These are phyloP conservation scores for Ligustrum vulgare DNA, from an alignment of 257 asterid genomes.

Conservation along the genomic window DNA sequence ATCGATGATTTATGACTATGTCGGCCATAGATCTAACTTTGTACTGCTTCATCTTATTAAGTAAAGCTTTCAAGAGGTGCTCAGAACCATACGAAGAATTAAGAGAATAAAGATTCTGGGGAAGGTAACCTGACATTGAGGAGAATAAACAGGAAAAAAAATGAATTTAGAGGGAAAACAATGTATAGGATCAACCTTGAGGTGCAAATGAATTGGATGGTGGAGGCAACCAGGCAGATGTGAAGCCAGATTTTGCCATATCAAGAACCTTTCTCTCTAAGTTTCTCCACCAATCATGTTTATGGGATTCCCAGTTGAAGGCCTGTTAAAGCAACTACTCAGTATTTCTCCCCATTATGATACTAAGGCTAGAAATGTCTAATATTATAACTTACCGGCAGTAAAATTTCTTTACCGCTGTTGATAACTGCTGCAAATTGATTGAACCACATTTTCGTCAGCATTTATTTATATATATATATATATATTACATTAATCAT, in stretches of 20 bases:
- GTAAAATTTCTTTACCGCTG: constrained; percentile 68
- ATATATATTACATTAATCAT: too few relatives aligned
- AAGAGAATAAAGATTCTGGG: constrained; percentile 84
- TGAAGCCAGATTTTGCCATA: constrained; percentile 87
- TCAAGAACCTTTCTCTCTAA: constrained; percentile 78
- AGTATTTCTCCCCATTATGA: not conserved
- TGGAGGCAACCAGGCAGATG: constrained; percentile 99
- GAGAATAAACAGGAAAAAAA: constrained; percentile 17
- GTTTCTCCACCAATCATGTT: constrained; percentile 88
- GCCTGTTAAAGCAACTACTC: constrained; percentile 56
- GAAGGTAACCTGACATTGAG: constrained; percentile 71
- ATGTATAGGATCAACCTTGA: constrained; percentile 51
- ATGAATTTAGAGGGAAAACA: constrained; percentile 17
- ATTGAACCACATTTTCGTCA: constrained; percentile 19
- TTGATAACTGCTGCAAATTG: constrained; percentile 60
- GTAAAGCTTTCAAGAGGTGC: constrained; percentile 64
- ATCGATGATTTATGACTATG: constrained; percentile 92
- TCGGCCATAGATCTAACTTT: constrained; percentile 96
- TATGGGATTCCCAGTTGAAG: constrained; percentile 94
- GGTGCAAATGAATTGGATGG: constrained; percentile 71
- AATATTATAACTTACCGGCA: constrained; percentile 59
- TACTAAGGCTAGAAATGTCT: not conserved
- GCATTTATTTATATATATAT: too few relatives aligned
- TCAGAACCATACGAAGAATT: constrained; percentile 90
- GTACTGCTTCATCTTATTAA: constrained; percentile 77